phyloP scores from a whole-genome alignment of 257 asterid genomes.

The Solanum lycopersicoides region DNA sequence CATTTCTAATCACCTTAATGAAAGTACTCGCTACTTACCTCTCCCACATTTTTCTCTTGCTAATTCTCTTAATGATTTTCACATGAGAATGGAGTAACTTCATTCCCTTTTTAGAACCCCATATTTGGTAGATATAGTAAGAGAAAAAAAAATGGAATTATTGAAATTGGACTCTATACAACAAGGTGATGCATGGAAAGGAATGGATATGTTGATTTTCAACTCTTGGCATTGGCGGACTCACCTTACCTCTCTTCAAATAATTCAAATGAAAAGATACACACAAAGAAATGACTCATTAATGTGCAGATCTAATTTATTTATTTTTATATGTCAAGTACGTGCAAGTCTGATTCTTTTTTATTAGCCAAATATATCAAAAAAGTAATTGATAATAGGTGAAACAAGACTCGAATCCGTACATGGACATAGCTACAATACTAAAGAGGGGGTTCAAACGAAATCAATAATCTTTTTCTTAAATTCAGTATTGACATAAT shows the following conservation, averaged over 20 bases:
- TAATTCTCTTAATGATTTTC: not conserved
- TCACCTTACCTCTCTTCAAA: conserved; percentile 1
- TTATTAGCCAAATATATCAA: not conserved
- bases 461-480: not conserved
- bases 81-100: conserved; percentile 4
- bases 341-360: not conserved
- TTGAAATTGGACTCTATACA: conserved; percentile 37
- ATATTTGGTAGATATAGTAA: conserved; percentile 33
- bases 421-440: not conserved
- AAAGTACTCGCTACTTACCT: no score
- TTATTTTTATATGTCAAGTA: not conserved
- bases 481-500: not conserved
- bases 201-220: conserved; percentile 47
- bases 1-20: no score
- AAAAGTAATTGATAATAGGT: not conserved
- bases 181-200: conserved; percentile 40
- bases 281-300: not conserved
- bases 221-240: conserved; percentile 72
- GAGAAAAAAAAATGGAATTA: conserved; percentile 20
- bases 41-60: not conserved
- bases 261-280: no score
- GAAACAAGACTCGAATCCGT: not conserved
- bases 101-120: conserved; percentile 11
- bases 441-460: not conserved
- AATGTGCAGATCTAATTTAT: not conserved